Evolutionary conservation across 176 grass and related monocot genomes (phyloP).

Genomic region (Echinochloa phyllopogon): DNA sequence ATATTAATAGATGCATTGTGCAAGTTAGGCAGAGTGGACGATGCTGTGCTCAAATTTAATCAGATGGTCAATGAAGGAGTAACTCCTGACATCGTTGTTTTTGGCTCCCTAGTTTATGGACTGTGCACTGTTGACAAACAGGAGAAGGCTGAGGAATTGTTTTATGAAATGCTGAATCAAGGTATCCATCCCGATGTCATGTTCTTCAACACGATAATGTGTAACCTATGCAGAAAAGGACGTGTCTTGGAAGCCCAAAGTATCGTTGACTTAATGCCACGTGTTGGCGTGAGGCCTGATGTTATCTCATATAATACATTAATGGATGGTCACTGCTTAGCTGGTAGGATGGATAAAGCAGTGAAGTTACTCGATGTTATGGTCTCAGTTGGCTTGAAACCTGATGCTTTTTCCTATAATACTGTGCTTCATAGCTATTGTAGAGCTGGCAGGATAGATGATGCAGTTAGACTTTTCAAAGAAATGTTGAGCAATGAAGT

Average conservation of each 20-base stretch:
- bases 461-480: not conserved
- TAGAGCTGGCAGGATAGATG: not conserved
- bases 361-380: not conserved
- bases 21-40: conserved; percentile 13
- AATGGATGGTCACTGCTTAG: not conserved
- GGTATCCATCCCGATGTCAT: not conserved
- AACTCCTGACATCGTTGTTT: not conserved
- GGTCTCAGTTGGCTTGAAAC: not conserved
- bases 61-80: not conserved
- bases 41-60: not conserved
- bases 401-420: not conserved
- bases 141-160: not conserved
- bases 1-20: not conserved
- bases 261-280: not conserved
- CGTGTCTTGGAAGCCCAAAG: not conserved
- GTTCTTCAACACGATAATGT: not conserved
- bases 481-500: not conserved
- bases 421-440: not conserved
- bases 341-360: not conserved
- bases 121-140: not conserved
- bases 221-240: not conserved
- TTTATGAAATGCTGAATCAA: not conserved
- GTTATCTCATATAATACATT: not conserved
- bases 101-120: not conserved
- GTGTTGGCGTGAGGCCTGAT: not conserved